Evolutionary conservation across 1,284 basidiomycete species (phyloP).

Genomic region (Neonothopanus nambi): DNA sequence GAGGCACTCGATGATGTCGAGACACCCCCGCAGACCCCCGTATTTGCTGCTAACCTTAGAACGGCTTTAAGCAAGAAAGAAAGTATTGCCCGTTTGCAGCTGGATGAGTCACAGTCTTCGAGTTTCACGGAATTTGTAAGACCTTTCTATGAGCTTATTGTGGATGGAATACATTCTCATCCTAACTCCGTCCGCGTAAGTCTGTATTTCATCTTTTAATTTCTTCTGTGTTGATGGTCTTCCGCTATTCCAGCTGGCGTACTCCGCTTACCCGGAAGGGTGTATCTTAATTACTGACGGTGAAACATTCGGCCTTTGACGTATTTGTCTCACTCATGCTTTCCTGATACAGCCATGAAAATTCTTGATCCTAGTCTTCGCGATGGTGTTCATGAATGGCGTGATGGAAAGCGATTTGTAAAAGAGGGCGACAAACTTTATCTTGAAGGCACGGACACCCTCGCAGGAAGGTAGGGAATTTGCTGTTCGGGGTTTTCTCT

Average conservation of each 20-base stretch:
- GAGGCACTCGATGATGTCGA: slow-evolving; percentile 67
- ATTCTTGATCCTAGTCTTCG: slow-evolving; percentile 83
- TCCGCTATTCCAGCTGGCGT: slow-evolving; percentile 62
- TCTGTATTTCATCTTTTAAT: slow-evolving; percentile 7
- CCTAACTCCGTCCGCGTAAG: slow-evolving; percentile 84
- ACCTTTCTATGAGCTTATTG: slow-evolving; percentile 88
- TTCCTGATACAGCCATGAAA: slow-evolving; percentile 63
- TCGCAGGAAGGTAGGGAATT: slow-evolving; percentile 72
- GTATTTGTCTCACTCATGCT: slow-evolving; percentile 9
- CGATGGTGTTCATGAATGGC: slow-evolving; percentile 87
- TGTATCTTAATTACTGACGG: slow-evolving; percentile 90
- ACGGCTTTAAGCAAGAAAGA: slow-evolving; percentile 19
- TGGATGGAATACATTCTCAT: slow-evolving; percentile 89
- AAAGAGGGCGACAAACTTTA: slow-evolving; percentile 83
- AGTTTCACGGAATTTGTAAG: slow-evolving; percentile 54
- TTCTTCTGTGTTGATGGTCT: background rate
- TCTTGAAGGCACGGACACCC: slow-evolving; percentile 82
- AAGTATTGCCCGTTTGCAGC: slow-evolving; percentile 23
- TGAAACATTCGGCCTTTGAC: slow-evolving; percentile 30
- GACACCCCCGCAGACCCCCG: slow-evolving; percentile 62
- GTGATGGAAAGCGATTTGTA: slow-evolving; percentile 74
- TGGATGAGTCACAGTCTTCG: slow-evolving; percentile 13
- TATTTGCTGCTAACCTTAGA: slow-evolving; percentile 22
- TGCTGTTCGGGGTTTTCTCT: slow-evolving; percentile 10
- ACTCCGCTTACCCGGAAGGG: slow-evolving; percentile 78